Percentiles rank a stretch among this genome's conserved stretches.
Evolutionary conservation across 2,329 filamentous ascomycete genomes (phyloP).

Genomic region (Diaporthe longicolla): DNA sequence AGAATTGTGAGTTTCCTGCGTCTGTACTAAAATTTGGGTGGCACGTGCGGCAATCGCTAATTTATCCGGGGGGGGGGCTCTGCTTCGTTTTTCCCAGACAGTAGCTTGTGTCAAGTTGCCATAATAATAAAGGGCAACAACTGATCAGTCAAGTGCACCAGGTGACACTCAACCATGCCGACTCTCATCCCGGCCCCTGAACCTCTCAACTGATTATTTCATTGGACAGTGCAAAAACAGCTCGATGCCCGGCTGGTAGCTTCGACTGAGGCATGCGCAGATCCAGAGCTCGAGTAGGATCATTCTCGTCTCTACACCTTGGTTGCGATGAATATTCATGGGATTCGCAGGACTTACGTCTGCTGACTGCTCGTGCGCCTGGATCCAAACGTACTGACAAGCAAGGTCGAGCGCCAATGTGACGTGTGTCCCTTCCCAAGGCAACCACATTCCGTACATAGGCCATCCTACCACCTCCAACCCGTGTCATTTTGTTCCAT

Average conservation of each 20-base stretch:
- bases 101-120: neutral
- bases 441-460: slow-evolving; percentile 30
- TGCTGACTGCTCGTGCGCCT: neutral
- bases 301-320: neutral
- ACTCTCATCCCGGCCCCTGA: neutral
- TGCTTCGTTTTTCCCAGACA: too few relatives aligned
- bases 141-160: neutral
- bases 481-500: neutral
- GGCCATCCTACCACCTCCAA: neutral
- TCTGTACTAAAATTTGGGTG: too few relatives aligned
- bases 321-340: neutral
- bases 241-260: neutral
- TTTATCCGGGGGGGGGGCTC: too few relatives aligned
- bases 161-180: neutral
- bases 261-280: too few relatives aligned
- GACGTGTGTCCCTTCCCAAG: slow-evolving; percentile 34
- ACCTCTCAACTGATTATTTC: neutral
- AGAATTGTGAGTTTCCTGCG: too few relatives aligned
- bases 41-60: too few relatives aligned
- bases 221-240: neutral
- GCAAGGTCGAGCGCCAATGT: neutral
- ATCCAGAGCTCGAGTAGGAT: neutral
- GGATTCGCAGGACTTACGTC: too few relatives aligned
- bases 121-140: neutral
- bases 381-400: neutral